These are phyloP conservation scores for Nitzschia inconspicua DNA, from an alignment of 108 stramenopile genomes.

Conservation along the genomic window DNA sequence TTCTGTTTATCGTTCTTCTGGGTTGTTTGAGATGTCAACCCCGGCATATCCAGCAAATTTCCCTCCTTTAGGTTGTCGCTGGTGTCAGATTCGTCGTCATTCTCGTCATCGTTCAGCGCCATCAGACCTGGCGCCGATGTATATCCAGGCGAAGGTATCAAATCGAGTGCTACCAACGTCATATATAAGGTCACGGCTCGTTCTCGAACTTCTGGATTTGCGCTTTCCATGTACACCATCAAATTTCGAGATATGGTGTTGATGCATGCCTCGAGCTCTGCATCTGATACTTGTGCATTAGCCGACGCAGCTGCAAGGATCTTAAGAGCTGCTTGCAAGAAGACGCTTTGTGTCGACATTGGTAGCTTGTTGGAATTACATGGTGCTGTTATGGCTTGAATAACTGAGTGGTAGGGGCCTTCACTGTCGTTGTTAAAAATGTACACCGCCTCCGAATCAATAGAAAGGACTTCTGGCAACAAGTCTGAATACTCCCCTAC, in stretches of 20 bases:
- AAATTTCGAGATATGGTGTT: slow-evolving; percentile 44
- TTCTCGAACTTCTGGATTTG: slow-evolving; percentile 91
- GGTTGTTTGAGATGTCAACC: not conserved
- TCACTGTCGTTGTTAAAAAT: slow-evolving; percentile 43
- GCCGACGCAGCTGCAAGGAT: slow-evolving; percentile 79
- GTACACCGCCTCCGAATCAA: slow-evolving; percentile 44
- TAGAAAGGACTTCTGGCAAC: slow-evolving; percentile 54
- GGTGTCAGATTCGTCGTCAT: slow-evolving; percentile 6
- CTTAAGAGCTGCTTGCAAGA: slow-evolving; percentile 87
- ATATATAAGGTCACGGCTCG: slow-evolving; percentile 70
- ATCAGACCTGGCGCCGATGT: slow-evolving; percentile 13
- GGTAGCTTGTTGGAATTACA: slow-evolving; percentile 45
- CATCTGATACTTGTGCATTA: slow-evolving; percentile 36
- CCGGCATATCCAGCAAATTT: slow-evolving; percentile 34
- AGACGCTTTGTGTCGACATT: slow-evolving; percentile 70
- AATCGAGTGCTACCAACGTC: slow-evolving; percentile 58
- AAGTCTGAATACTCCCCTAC: slow-evolving; percentile 92
- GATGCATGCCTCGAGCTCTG: slow-evolving; percentile 57
- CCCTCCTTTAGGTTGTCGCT: slow-evolving; percentile 6
- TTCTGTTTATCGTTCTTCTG: slow-evolving; percentile 9
- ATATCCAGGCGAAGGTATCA: slow-evolving; percentile 24
- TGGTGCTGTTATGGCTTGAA: slow-evolving; percentile 69
- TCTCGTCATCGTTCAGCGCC: slow-evolving; percentile 16
- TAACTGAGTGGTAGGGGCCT: slow-evolving; percentile 60
- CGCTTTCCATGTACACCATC: slow-evolving; percentile 51